Conservation (phyloP, 768 basidiomycete species). For the Mycena polygramma region DNA sequence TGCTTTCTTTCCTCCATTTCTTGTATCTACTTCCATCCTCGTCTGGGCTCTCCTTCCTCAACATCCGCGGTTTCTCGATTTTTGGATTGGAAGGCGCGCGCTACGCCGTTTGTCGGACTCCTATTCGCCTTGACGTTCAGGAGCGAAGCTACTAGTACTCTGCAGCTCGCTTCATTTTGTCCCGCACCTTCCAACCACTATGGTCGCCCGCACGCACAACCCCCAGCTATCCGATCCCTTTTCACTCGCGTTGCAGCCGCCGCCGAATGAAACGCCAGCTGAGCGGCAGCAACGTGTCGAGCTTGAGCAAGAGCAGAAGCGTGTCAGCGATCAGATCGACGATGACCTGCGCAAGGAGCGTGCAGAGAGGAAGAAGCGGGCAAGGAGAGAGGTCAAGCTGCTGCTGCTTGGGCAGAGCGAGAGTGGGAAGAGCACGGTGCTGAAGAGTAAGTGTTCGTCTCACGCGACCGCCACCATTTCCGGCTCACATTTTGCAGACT, state of each 20-base stretch:
- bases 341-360: slow-evolving; percentile 38
- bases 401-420: slow-evolving; percentile 73
- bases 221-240: slow-evolving; percentile 56
- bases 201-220: slow-evolving; percentile 29
- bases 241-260: slow-evolving; percentile 60
- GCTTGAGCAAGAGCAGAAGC: slow-evolving; percentile 40
- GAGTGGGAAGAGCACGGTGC: slow-evolving; percentile 54
- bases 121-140: slow-evolving; percentile 14
- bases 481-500: slow-evolving; percentile 58
- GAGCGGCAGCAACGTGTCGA: slow-evolving; percentile 49
- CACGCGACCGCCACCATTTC: neutral
- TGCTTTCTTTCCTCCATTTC: neutral
- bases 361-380: slow-evolving; percentile 52
- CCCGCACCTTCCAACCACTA: neutral
- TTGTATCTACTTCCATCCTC: neutral
- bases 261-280: slow-evolving; percentile 62
- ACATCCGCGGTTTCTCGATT: neutral
- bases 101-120: neutral
- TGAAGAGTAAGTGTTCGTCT: slow-evolving; percentile 42
- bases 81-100: neutral
- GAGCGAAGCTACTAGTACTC: neutral
- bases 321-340: slow-evolving; percentile 58
- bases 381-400: slow-evolving; percentile 60
- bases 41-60: neutral
- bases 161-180: neutral